A percentile compares a stretch with the other conserved stretches of the same genome.
Evolutionary conservation across 1,284 basidiomycete species (phyloP).

Genomic region (Gomphus sp.): DNA sequence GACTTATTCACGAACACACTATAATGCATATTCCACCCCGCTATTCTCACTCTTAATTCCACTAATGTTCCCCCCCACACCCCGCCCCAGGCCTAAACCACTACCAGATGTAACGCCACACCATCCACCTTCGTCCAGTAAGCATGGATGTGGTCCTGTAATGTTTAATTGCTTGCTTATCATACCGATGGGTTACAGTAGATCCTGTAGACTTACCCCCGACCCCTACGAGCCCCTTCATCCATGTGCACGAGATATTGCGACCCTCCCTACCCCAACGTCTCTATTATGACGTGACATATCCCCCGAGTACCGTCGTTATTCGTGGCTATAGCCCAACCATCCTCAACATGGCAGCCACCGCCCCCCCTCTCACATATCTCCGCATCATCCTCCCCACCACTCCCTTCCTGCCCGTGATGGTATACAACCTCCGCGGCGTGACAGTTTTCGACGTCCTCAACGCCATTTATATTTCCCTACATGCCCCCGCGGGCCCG

Average conservation of each 20-base stretch:
- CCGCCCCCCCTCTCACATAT: not conserved
- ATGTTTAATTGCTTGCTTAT: not conserved
- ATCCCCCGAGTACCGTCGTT: not conserved
- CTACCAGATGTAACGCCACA: not conserved
- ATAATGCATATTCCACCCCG: not conserved
- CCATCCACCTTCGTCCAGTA: not conserved
- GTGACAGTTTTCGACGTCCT: slow-evolving; percentile 4
- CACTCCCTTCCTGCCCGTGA: not conserved
- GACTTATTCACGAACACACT: not conserved
- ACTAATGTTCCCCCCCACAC: not conserved
- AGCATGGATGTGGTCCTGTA: not conserved
- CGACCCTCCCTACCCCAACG: not conserved
- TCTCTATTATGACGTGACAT: not conserved
- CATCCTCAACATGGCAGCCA: not conserved
- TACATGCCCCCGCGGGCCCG: not conserved
- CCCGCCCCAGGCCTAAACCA: slow-evolving; percentile 1
- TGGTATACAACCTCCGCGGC: not conserved
- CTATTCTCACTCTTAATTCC: not conserved
- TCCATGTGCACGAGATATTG: slow-evolving; percentile 1
- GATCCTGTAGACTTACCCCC: not conserved
- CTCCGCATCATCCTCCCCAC: not conserved
- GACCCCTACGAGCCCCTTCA: not conserved
- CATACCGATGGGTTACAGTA: not conserved
- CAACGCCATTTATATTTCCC: not conserved
- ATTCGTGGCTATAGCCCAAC: not conserved